phyloP scores from a whole-genome alignment of 1,139 yeast genomes.

The Hyphopichia khmerensis region DNA sequence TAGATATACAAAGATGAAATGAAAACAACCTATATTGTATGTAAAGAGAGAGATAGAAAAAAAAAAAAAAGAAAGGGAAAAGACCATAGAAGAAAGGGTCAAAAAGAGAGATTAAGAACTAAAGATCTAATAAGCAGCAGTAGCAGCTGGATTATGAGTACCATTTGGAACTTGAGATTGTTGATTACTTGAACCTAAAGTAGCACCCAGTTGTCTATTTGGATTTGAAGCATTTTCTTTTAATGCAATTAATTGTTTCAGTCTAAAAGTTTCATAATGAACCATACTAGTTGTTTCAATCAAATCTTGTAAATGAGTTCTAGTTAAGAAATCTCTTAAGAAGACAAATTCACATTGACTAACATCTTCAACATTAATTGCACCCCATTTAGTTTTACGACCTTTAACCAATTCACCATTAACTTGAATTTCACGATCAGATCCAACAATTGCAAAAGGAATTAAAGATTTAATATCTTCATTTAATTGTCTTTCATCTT shows the following conservation, averaged over 20 bases:
- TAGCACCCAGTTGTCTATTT: slow-evolving; percentile 29
- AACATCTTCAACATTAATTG: slow-evolving; percentile 88
- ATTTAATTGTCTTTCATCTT: slow-evolving; percentile 78
- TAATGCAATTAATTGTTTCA: slow-evolving; percentile 89
- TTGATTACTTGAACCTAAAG: slow-evolving; percentile 7
- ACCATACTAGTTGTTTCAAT: slow-evolving; percentile 87
- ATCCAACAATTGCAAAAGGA: slow-evolving; percentile 95
- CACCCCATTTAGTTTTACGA: slow-evolving; percentile 92
- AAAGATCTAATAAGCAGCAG: neutral
- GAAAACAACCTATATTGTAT: neutral
- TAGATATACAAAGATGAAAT: no score
- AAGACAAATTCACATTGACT: slow-evolving; percentile 94
- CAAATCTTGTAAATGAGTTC: slow-evolving; percentile 94
- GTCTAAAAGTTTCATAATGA: slow-evolving; percentile 91
- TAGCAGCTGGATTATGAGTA: slow-evolving; percentile 6
- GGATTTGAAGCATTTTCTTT: slow-evolving; percentile 74
- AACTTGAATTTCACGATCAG: slow-evolving; percentile 73
- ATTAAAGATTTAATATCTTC: slow-evolving; percentile 74
- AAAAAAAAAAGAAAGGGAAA: neutral
- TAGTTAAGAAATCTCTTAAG: slow-evolving; percentile 87
- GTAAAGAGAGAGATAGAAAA: neutral
- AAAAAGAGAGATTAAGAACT: neutral
- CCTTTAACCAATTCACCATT: slow-evolving; percentile 84
- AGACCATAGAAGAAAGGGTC: no score
- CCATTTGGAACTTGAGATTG: slow-evolving; percentile 4